Evolutionary conservation across 306 rosid species (phyloP), one percentile per base, ranked within the genome.

Genomic region (Delonix regia): DNA sequence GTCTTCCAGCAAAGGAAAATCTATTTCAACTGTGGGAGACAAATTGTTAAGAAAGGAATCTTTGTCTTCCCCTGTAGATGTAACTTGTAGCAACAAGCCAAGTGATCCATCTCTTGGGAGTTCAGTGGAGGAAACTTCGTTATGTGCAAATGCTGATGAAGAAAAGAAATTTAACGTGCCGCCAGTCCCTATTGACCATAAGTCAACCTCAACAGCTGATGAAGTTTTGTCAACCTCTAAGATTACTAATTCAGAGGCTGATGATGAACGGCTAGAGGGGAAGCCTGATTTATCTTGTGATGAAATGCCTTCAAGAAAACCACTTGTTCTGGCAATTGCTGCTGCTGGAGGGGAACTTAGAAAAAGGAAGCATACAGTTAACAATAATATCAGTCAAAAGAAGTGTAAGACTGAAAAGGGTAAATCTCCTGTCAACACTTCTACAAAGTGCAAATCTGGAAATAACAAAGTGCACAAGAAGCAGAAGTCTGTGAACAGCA

Each of bases 1-100:
- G 84, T 91, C 98, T 65, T 86, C 94, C 53, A 83, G 75, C 86
- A 93, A 93, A 87, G 97, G 94, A 64, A 91, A 91, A 82, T 73
- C 97, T 72, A 60, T 76, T 73, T 86, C 85, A 74, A 83, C 84
- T 65, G 57, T 45, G 69, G 89, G 87, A 78, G 84, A 78, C 70
- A 92, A 88, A 69, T 71, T 80, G 49, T 79, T 77, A 42, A 87
- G 81, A 73, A 82, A 83, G 85, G 86, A 88, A 79, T 75, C 83
- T 7, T 51, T 69, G 63, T 75, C 91, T 75, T 74, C 94, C 52
- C 70, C 75, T 70, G 65, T 70, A 62, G 97, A 86, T 75, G 82
- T 81, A 79, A 85, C 90, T 67, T 75, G 85, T 80, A 88, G 83
- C 67, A 63, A 73, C 75, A 88, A 90, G 85, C 83, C 78, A 66